A percentile compares a stretch with the other conserved stretches of the same genome.
Conservation (phyloP, 176 grass and related monocot species). For the Chrysopogon serrulatus region DNA sequence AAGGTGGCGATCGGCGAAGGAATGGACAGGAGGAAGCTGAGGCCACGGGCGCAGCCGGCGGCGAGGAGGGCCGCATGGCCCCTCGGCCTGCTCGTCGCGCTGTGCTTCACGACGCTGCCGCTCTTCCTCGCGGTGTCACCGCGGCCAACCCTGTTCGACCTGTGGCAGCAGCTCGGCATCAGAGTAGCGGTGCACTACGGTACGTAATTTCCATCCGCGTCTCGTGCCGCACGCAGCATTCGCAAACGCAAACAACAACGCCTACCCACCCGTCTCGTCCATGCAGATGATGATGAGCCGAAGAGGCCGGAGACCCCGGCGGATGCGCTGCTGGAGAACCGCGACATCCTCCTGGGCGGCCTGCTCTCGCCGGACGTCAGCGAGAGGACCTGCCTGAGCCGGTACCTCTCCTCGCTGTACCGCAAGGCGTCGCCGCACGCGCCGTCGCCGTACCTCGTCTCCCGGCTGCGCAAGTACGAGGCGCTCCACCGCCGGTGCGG, state of each 20-base stretch:
- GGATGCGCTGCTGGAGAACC: background rate
- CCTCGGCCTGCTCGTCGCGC: constrained; percentile 12
- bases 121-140: constrained; percentile 33
- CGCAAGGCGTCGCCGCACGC: constrained; percentile 34
- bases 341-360: constrained; percentile 49
- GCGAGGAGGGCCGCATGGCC: constrained; percentile 6
- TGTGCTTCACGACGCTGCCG: constrained; percentile 48
- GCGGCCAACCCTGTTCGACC: constrained; percentile 1
- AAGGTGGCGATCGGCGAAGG: background rate
- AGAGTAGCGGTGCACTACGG: constrained; percentile 15
- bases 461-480: constrained; percentile 61
- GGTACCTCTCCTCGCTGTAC: constrained; percentile 32
- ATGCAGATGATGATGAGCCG: background rate
- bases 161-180: constrained; percentile 40
- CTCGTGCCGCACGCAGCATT: background rate
- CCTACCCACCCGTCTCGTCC: background rate
- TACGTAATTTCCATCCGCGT: too few relatives aligned
- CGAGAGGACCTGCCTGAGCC: constrained; percentile 38
- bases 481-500: constrained; percentile 56
- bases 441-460: constrained; percentile 55
- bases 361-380: constrained; percentile 47
- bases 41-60: background rate
- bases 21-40: constrained; percentile 4
- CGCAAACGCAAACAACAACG: background rate
- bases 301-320: background rate